A percentile compares a stretch with the other conserved stretches of the same genome.
phyloP scores from a whole-genome alignment of 2,329 filamentous ascomycete species.

The Talaromyces sp. region DNA sequence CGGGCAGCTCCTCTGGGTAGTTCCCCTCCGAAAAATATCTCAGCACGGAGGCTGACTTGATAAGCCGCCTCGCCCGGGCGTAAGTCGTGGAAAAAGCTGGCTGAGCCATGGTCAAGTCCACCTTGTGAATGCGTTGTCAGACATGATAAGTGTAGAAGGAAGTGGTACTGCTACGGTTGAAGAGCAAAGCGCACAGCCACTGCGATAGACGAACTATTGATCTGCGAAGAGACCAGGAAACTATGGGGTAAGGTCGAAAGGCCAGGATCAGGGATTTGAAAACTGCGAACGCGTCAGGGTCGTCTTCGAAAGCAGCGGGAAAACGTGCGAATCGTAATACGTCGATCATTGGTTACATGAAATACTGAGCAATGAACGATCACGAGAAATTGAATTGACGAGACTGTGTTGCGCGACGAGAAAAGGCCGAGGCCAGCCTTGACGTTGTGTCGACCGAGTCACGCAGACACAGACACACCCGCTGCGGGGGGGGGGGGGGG shows the following conservation, averaged over 20 bases:
- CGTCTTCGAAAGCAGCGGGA: neutral
- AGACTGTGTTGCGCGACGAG: neutral
- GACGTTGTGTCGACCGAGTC: neutral
- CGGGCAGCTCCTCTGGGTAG: too few species aligned
- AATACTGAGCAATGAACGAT: neutral
- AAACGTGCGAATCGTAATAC: neutral
- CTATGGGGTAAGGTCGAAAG: neutral
- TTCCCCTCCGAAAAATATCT: neutral
- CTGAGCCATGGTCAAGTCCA: neutral
- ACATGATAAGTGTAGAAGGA: neutral
- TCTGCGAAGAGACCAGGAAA: neutral
- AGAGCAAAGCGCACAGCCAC: neutral
- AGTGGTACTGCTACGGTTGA: neutral
- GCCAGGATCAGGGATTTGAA: neutral
- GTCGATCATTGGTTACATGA: neutral
- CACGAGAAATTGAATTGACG: neutral
- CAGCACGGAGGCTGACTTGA: neutral
- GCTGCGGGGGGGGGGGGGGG: too few species aligned
- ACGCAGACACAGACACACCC: neutral
- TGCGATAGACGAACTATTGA: neutral
- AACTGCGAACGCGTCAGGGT: neutral
- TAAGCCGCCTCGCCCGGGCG: neutral
- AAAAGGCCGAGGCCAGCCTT: neutral
- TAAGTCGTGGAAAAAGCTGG: neutral
- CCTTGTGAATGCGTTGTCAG: neutral